Evolutionary conservation across 208 protist genomes (phyloP).

Genomic region (Crithidia mellificae): DNA sequence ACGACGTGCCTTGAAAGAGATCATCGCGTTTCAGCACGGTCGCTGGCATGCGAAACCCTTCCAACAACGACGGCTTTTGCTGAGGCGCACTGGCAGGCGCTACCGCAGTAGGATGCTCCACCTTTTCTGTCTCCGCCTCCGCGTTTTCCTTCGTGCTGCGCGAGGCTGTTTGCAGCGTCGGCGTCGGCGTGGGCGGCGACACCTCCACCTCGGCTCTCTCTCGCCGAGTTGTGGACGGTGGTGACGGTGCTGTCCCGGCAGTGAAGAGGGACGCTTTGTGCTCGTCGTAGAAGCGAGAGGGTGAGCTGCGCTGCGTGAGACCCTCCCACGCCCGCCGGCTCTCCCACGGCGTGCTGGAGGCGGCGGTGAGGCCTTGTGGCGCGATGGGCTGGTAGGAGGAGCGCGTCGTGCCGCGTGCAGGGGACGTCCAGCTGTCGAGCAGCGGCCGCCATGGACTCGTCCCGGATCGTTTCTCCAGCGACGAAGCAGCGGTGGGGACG

Average conservation of each 20-base stretch:
- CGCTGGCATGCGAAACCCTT: slow-evolving; percentile 29
- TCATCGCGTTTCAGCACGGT: slow-evolving; percentile 33
- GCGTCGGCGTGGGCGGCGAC: slow-evolving; percentile 25
- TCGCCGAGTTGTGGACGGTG: background rate
- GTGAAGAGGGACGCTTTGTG: background rate
- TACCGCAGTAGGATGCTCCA: no score
- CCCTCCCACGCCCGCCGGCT: slow-evolving; percentile 13
- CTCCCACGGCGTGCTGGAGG: slow-evolving; percentile 20
- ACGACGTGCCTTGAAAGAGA: slow-evolving; percentile 25
- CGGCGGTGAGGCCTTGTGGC: background rate
- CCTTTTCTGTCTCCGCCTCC: background rate
- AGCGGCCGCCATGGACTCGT: slow-evolving; percentile 4
- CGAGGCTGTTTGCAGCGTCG: background rate
- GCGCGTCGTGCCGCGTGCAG: background rate
- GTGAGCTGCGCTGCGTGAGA: background rate
- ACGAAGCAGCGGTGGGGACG: background rate
- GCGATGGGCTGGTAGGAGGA: slow-evolving; percentile 13
- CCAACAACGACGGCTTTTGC: slow-evolving; percentile 3
- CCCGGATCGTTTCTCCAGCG: background rate
- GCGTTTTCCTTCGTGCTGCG: background rate
- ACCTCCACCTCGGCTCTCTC: slow-evolving; percentile 23
- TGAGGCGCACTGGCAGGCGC: background rate
- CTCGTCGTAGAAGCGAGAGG: background rate
- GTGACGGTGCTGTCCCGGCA: background rate
- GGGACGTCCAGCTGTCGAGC: slow-evolving; percentile 1